Percentiles rank a stretch among this genome's conserved stretches.
Conservation (phyloP, 495 filamentous ascomycete species). For the Collariella sp. region DNA sequence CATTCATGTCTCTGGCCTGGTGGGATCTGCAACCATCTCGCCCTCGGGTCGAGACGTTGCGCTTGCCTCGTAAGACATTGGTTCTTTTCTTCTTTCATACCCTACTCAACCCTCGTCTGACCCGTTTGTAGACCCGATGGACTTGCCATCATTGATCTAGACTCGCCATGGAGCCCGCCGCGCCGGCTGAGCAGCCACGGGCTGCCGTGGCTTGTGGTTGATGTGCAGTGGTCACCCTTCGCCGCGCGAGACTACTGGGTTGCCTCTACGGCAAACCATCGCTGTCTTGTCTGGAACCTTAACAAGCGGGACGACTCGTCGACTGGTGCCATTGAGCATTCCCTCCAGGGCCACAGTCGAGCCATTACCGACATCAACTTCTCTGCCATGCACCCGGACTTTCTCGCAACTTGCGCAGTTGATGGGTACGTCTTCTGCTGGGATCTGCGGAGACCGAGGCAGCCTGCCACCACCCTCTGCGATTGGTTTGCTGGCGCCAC, state of each 20-base stretch:
- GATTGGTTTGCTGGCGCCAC: constrained; percentile 94
- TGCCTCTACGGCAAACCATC: constrained; percentile 87
- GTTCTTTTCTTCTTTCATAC: neutral
- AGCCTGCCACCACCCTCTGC: constrained; percentile 71
- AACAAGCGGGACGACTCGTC: constrained; percentile 61
- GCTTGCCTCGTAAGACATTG: constrained; percentile 61
- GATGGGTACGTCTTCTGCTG: constrained; percentile 92
- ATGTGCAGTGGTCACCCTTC: constrained; percentile 97
- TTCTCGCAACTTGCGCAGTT: constrained; percentile 82
- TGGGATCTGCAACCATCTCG: constrained; percentile 66
- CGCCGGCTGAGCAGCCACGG: constrained; percentile 73
- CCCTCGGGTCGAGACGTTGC: constrained; percentile 89
- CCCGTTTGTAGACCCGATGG: constrained; percentile 52
- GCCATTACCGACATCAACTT: constrained; percentile 98
- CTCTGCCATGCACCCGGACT: constrained; percentile 81
- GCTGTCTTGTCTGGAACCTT: constrained; percentile 91
- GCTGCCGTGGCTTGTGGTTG: constrained; percentile 91
- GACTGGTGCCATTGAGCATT: constrained; percentile 70
- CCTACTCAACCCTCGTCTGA: neutral
- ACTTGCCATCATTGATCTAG: constrained; percentile 86
- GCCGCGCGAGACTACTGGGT: constrained; percentile 86
- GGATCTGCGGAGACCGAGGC: constrained; percentile 72
- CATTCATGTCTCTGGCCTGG: constrained; percentile 66
- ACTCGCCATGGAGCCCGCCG: constrained; percentile 82
- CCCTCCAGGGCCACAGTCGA: constrained; percentile 79